Conservation (phyloP, 352 stramenopile species). For the Globisporangium irregulare region DNA sequence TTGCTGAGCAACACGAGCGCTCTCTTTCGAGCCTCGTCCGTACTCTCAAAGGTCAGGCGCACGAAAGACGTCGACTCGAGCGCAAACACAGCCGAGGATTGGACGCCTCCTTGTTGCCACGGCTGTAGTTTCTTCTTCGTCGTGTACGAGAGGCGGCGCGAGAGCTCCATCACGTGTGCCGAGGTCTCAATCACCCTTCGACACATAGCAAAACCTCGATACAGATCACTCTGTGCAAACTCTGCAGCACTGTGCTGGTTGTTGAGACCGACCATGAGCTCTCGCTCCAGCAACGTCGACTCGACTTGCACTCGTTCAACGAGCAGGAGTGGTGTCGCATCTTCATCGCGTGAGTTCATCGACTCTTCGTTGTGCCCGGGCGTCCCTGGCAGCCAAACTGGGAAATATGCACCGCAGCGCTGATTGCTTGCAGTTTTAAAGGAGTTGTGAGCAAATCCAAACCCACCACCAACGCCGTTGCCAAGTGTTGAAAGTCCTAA, state of each 20-base stretch:
- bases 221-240: constrained; percentile 17
- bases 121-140: constrained; percentile 21
- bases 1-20: constrained; percentile 68
- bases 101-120: constrained; percentile 17
- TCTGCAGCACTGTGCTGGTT: neutral
- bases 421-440: constrained; percentile 19
- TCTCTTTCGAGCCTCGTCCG: constrained; percentile 62
- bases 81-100: constrained; percentile 8
- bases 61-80: constrained; percentile 55
- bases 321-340: constrained; percentile 51
- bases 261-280: constrained; percentile 37
- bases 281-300: constrained; percentile 56
- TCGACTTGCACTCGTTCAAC: constrained; percentile 52
- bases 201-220: constrained; percentile 33
- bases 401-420: constrained; percentile 52
- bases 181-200: constrained; percentile 35
- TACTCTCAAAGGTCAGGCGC: constrained; percentile 65
- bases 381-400: constrained; percentile 55
- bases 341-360: constrained; percentile 53
- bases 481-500: neutral
- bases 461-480: neutral
- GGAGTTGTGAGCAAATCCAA: neutral
- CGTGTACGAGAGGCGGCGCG: constrained; percentile 29
- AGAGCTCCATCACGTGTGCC: constrained; percentile 42
- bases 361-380: constrained; percentile 55